These are phyloP conservation scores for Acanthochlamys bracteata DNA, from an alignment of 106 monocot species.

Conservation along the genomic window DNA sequence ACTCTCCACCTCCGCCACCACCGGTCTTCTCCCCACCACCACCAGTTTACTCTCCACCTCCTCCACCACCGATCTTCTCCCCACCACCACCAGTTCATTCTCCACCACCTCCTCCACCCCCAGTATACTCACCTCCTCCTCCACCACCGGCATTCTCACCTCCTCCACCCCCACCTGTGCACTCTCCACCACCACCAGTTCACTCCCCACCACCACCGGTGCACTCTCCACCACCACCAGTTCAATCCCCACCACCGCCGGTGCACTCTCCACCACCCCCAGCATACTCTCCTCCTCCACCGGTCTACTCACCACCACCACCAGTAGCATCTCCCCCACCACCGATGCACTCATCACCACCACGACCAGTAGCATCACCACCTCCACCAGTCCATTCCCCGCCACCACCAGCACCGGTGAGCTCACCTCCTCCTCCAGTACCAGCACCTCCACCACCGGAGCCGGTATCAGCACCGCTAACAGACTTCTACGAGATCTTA, in stretches of 20 bases:
- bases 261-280: constrained; percentile 3
- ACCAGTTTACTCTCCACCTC: background rate
- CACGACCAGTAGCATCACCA: constrained; percentile 3
- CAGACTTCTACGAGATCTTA: background rate
- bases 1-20: constrained; percentile 6
- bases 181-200: constrained; percentile 4
- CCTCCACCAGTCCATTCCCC: background rate
- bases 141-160: constrained; percentile 1
- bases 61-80: background rate
- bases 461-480: background rate
- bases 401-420: constrained; percentile 3
- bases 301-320: constrained; percentile 6
- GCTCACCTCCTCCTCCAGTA: background rate
- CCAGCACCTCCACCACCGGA: background rate
- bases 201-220: constrained; percentile 3
- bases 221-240: constrained; percentile 5
- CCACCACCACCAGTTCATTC: constrained; percentile 3
- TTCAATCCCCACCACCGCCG: constrained; percentile 2
- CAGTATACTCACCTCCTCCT: constrained; percentile 4
- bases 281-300: background rate
- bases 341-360: background rate
- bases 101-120: background rate
- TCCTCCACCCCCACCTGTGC: constrained; percentile 5
- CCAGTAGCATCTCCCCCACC: constrained; percentile 2
- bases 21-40: constrained; percentile 2